A percentile compares a stretch with the other conserved stretches of the same genome.
These are phyloP conservation scores for Candida tammaniensis DNA, from an alignment of 805 yeast species.

Conservation along the genomic window DNA sequence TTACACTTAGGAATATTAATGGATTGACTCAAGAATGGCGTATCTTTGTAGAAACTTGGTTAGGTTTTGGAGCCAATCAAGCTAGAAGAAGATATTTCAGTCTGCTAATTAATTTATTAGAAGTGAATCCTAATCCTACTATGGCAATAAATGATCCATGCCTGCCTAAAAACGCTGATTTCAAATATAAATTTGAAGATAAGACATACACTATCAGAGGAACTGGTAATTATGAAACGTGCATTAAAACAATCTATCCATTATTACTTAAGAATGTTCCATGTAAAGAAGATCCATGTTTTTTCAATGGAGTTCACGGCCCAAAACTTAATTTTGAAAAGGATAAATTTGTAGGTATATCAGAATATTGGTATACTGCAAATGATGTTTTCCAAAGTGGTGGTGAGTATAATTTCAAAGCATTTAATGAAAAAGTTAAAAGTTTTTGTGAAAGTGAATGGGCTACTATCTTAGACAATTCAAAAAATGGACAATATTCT, in stretches of 20 bases:
- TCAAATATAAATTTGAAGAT: slow-evolving; percentile 48
- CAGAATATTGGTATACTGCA: slow-evolving; percentile 97
- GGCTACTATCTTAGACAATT: slow-evolving; percentile 48
- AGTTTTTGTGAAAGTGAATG: slow-evolving; percentile 78
- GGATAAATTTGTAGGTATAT: slow-evolving; percentile 87
- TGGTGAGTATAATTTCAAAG: slow-evolving; percentile 78
- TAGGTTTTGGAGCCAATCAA: slow-evolving; percentile 96
- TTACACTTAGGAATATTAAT: slow-evolving; percentile 62
- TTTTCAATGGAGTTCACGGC: slow-evolving; percentile 93
- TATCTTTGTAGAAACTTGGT: slow-evolving; percentile 93
- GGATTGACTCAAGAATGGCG: slow-evolving; percentile 77
- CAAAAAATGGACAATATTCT: slow-evolving; percentile 57
- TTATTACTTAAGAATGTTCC: slow-evolving; percentile 74
- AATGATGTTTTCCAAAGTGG: slow-evolving; percentile 87
- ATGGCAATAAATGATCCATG: slow-evolving; percentile 67
- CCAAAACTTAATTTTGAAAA: slow-evolving; percentile 77
- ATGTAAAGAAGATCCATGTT: slow-evolving; percentile 84
- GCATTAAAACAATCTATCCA: slow-evolving; percentile 72
- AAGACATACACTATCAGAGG: slow-evolving; percentile 57
- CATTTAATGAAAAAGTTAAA: slow-evolving; percentile 63
- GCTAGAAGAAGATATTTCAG: slow-evolving; percentile 74
- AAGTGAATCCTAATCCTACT: slow-evolving; percentile 13
- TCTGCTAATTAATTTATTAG: slow-evolving; percentile 42
- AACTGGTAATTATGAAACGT: slow-evolving; percentile 72
- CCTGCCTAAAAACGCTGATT: slow-evolving; percentile 60